Evolutionary conservation across 176 grass and related monocot genomes (phyloP).

Genomic region (Microstegium vimineum): DNA sequence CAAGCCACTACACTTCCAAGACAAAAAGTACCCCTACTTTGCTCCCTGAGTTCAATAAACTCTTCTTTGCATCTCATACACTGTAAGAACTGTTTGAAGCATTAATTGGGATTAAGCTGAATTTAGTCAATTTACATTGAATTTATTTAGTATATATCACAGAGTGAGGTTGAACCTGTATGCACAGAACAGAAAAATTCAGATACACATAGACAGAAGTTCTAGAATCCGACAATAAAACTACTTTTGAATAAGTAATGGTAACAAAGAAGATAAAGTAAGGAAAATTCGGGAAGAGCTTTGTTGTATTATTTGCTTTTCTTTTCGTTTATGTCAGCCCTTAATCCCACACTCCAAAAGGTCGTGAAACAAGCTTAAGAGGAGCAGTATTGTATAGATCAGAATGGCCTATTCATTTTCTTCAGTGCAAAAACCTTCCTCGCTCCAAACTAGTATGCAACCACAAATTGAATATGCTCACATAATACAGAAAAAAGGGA

Average conservation of each 20-base stretch:
- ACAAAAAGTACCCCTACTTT: background rate
- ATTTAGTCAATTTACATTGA: conserved; percentile 1
- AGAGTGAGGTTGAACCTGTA: background rate
- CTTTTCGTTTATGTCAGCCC: background rate
- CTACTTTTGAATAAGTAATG: background rate
- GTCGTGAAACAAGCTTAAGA: background rate
- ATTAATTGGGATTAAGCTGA: background rate
- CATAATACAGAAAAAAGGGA: background rate
- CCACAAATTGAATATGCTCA: background rate
- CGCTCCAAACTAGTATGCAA: background rate
- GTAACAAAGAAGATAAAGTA: background rate
- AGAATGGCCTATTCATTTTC: background rate
- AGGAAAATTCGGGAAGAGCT: background rate
- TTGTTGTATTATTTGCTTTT: background rate
- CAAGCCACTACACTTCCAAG: background rate
- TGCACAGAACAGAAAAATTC: background rate
- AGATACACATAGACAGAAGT: background rate
- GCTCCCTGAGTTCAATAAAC: background rate
- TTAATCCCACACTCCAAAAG: background rate
- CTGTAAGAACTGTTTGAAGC: background rate
- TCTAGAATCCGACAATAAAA: background rate
- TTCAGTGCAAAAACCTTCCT: background rate
- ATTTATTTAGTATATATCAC: background rate
- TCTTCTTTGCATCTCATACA: background rate
- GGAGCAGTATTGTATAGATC: background rate